Percentiles rank a stretch among this genome's conserved stretches.
Conservation (phyloP, 148 eudicot genomes). For the Nepenthes mirabilis region DNA sequence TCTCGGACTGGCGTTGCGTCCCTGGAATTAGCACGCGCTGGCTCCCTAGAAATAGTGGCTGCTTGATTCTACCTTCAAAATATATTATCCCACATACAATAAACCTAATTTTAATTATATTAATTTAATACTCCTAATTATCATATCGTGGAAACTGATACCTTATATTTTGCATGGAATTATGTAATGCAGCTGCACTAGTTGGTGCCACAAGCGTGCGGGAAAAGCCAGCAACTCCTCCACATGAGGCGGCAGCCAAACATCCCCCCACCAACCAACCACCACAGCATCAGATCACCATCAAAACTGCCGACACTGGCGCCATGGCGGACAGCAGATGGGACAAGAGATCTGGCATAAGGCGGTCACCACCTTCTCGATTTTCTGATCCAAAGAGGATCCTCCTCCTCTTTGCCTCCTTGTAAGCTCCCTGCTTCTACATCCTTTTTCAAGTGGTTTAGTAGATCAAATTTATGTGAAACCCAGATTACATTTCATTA, state of each 20-base stretch:
- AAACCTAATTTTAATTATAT: no score
- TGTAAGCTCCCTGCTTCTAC: slow-evolving; percentile 30
- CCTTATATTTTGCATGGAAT: no score
- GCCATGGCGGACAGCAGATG: slow-evolving; percentile 23
- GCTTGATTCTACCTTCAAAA: no score
- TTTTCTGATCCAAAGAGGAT: slow-evolving; percentile 47
- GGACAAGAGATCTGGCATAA: slow-evolving; percentile 34
- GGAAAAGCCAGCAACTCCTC: slow-evolving; percentile 33
- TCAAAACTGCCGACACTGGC: slow-evolving; percentile 22
- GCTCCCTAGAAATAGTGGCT: no score
- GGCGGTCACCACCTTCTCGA: slow-evolving; percentile 34
- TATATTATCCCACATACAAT: no score
- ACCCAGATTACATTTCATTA: no score
- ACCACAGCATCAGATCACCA: slow-evolving; percentile 60
- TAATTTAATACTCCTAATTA: no score
- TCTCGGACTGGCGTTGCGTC: no score
- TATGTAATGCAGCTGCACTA: slow-evolving; percentile 27
- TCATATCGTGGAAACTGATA: no score
- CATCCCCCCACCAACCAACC: slow-evolving; percentile 25
- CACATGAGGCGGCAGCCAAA: slow-evolving; percentile 2
- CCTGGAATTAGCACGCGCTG: no score
- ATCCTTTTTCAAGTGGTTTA: not conserved
- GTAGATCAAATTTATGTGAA: no score
- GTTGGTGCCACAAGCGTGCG: slow-evolving; percentile 25
- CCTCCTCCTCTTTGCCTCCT: slow-evolving; percentile 62